Conservation (phyloP, 768 basidiomycete species). For the Psilocybe sp. region DNA sequence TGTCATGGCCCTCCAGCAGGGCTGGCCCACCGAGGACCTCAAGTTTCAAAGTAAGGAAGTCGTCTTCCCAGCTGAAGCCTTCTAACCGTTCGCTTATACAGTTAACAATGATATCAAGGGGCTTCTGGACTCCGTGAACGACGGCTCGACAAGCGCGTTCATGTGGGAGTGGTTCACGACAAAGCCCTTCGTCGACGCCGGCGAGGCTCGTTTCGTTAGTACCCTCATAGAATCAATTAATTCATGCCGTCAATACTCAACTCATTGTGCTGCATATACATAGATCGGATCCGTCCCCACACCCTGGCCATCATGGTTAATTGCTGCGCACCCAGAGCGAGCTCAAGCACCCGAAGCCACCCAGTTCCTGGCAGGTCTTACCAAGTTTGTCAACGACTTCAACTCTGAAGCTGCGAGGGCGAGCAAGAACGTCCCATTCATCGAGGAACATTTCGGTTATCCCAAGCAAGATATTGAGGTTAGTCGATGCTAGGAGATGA, state of each 20-base stretch:
- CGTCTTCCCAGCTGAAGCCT: background rate
- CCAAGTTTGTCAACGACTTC: slow-evolving; percentile 66
- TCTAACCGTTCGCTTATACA: slow-evolving; percentile 20
- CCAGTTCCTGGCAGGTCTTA: slow-evolving; percentile 63
- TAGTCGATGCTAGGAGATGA: background rate
- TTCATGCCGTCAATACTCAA: background rate
- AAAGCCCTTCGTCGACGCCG: slow-evolving; percentile 72
- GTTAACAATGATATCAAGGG: slow-evolving; percentile 83
- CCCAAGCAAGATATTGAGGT: slow-evolving; percentile 79
- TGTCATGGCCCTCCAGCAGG: slow-evolving; percentile 88
- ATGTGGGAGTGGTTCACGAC: slow-evolving; percentile 94
- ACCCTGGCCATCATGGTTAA: slow-evolving; percentile 97
- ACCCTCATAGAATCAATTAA: background rate
- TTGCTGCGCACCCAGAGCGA: slow-evolving; percentile 79
- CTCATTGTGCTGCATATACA: background rate
- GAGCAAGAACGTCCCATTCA: slow-evolving; percentile 66
- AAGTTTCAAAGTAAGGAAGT: slow-evolving; percentile 62
- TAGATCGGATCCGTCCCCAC: slow-evolving; percentile 86
- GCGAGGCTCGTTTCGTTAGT: slow-evolving; percentile 81
- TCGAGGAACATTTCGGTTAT: slow-evolving; percentile 79
- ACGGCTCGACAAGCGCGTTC: slow-evolving; percentile 84
- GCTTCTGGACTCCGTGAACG: slow-evolving; percentile 83
- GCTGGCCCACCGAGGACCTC: slow-evolving; percentile 65
- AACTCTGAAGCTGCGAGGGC: slow-evolving; percentile 54
- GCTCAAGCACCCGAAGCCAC: slow-evolving; percentile 45